Evolutionary conservation across 2,329 filamentous ascomycete species (phyloP).

Genomic region (Colletotrichum orchidophilum): DNA sequence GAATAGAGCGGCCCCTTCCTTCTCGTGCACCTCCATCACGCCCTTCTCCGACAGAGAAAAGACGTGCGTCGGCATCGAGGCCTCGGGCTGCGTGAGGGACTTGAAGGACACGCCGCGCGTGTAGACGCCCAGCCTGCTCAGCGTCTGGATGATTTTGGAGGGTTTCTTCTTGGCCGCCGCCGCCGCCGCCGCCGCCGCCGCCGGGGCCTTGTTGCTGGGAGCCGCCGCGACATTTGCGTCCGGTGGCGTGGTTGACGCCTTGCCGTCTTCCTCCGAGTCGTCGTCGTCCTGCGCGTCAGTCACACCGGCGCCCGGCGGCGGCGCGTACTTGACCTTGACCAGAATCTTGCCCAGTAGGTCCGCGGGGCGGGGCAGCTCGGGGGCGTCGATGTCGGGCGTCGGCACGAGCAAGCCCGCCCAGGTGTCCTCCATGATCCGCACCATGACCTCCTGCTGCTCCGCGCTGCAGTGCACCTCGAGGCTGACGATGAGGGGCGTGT

Average conservation of each 20-base stretch:
- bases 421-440: constrained; percentile 86
- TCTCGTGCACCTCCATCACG: constrained; percentile 69
- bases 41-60: constrained; percentile 73
- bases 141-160: constrained; percentile 74
- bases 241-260: constrained; percentile 26
- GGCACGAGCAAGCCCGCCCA: constrained; percentile 81
- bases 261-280: constrained; percentile 46
- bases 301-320: constrained; percentile 47
- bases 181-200: no score
- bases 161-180: constrained; percentile 49
- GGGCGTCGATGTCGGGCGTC: constrained; percentile 54
- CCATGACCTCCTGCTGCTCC: constrained; percentile 89
- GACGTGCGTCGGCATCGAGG: constrained; percentile 71
- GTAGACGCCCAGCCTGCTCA: constrained; percentile 83
- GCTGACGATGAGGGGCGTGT: constrained; percentile 91
- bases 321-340: constrained; percentile 80
- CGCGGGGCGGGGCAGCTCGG: constrained; percentile 71
- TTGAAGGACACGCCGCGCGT: constrained; percentile 86
- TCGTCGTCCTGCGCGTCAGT: constrained; percentile 45
- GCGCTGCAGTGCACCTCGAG: constrained; percentile 88
- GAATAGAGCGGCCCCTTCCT: constrained; percentile 67
- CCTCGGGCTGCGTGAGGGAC: constrained; percentile 77
- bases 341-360: constrained; percentile 81
- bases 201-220: constrained; percentile 37
- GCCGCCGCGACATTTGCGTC: constrained; percentile 56